phyloP scores from a whole-genome alignment of 805 yeast genomes.

The Dipodascopsis uninucleata region DNA sequence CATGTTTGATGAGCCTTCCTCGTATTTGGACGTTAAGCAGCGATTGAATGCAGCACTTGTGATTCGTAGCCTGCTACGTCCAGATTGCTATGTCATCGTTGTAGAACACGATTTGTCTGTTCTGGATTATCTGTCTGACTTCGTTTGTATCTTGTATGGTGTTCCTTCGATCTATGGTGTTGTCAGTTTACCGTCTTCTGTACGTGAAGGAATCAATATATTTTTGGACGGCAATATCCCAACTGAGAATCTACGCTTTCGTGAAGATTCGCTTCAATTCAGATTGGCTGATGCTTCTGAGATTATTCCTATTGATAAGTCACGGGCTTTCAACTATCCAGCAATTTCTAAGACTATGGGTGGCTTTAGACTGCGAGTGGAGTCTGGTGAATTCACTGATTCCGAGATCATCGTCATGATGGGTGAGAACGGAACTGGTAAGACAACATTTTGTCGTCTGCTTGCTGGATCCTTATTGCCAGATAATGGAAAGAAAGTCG shows the following conservation, averaged over 20 bases:
- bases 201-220: constrained; percentile 98
- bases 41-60: constrained; percentile 96
- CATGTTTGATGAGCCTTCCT: constrained; percentile 99
- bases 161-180: constrained; percentile 99
- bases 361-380: constrained; percentile 80
- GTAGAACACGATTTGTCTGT: constrained; percentile 99
- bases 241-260: constrained; percentile 92
- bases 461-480: constrained; percentile 91
- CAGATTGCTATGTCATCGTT: constrained; percentile 78
- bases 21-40: constrained; percentile 96
- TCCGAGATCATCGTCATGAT: constrained; percentile 97
- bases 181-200: constrained; percentile 92
- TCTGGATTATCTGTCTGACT: constrained; percentile 93
- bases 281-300: constrained; percentile 89
- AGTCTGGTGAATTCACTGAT: constrained; percentile 87
- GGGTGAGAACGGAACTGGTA: constrained; percentile 99
- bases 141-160: constrained; percentile 94
- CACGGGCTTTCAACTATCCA: constrained; percentile 75
- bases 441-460: constrained; percentile 93
- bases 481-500: constrained; percentile 74
- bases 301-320: constrained; percentile 67
- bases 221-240: constrained; percentile 98
- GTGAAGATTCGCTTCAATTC: constrained; percentile 93
- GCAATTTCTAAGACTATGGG: constrained; percentile 89
- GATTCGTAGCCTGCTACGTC: constrained; percentile 76